phyloP scores from a whole-genome alignment of 2,329 filamentous ascomycete genomes.

The Xylogone sp. region DNA sequence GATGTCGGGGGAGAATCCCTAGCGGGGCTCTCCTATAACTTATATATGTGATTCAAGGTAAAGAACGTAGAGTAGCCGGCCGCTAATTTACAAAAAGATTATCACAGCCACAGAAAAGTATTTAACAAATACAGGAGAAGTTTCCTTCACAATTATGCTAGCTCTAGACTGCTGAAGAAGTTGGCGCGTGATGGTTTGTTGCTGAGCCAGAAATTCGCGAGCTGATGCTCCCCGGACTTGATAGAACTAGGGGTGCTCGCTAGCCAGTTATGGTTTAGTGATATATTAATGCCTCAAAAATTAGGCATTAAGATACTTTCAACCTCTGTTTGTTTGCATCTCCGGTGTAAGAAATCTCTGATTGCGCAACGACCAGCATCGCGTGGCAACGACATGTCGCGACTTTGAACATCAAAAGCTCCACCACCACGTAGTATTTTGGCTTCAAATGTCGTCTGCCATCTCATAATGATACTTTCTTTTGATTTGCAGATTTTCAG shows the following conservation, averaged over 20 bases:
- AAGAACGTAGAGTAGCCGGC: background rate
- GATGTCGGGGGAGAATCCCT: background rate
- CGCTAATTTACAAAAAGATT: background rate
- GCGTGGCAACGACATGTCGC: slow-evolving; percentile 2
- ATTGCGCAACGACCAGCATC: slow-evolving; percentile 2
- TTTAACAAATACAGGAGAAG: background rate
- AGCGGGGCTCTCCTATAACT: background rate
- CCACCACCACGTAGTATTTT: slow-evolving; percentile 16
- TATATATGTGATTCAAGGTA: background rate
- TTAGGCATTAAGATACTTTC: background rate
- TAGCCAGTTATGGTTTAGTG: background rate
- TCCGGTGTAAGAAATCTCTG: background rate
- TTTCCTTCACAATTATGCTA: background rate
- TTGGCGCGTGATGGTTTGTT: background rate
- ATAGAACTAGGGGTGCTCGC: background rate
- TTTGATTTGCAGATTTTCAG: background rate
- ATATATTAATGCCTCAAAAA: background rate
- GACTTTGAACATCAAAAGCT: slow-evolving; percentile 22
- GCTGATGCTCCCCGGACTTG: background rate
- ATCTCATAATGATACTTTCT: slow-evolving; percentile 21
- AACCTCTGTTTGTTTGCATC: background rate
- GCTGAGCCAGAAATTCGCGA: background rate
- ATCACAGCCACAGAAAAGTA: background rate
- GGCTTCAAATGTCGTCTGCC: slow-evolving; percentile 12
- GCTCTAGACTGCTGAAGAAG: background rate